Conservation (phyloP, 257 asterid genomes). For the Scutellaria minor region DNA sequence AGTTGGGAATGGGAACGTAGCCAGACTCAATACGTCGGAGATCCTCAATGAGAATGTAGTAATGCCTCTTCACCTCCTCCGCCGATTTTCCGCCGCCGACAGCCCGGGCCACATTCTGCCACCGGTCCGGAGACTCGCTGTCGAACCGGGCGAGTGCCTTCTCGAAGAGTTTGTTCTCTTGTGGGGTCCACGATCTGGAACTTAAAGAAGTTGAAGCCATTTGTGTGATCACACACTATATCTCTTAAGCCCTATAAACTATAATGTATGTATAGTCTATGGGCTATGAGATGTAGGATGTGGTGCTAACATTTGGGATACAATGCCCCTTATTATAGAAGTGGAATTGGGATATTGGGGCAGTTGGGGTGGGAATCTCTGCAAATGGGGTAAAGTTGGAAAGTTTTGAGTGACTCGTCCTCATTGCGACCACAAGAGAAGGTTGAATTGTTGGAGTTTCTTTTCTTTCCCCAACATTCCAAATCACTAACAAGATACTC, state of each 20-base stretch:
- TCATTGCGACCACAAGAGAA: too few relatives aligned
- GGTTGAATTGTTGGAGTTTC: too few relatives aligned
- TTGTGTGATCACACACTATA: not conserved
- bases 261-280: too few relatives aligned
- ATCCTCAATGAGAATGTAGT: constrained; percentile 71
- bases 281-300: constrained; percentile 16
- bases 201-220: constrained; percentile 61
- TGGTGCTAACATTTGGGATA: constrained; percentile 13
- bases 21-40: constrained; percentile 73
- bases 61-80: constrained; percentile 74
- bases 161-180: constrained; percentile 77
- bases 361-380: too few relatives aligned
- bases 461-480: too few relatives aligned
- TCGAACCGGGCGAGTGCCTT: constrained; percentile 72
- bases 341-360: too few relatives aligned
- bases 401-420: not conserved
- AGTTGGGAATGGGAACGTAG: constrained; percentile 63
- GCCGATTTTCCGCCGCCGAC: constrained; percentile 74
- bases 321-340: constrained; percentile 24
- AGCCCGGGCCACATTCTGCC: constrained; percentile 78
- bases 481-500: too few relatives aligned
- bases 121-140: constrained; percentile 74
- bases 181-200: constrained; percentile 63
- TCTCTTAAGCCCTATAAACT: not conserved
- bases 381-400: not conserved